These are phyloP conservation scores for Trichoderma sp. DNA, from an alignment of 2,329 filamentous ascomycete species.

Conservation along the genomic window DNA sequence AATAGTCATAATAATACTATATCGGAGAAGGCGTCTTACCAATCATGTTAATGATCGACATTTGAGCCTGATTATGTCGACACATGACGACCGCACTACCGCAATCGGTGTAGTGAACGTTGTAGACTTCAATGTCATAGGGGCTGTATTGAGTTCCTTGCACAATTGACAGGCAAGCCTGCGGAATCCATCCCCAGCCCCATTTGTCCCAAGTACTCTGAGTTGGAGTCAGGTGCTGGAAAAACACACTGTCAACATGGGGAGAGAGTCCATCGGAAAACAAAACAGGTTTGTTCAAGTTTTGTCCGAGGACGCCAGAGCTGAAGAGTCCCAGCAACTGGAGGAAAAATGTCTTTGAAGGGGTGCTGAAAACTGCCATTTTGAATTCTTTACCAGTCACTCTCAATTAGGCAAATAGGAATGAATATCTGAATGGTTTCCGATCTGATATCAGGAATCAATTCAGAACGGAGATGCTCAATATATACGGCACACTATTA, in stretches of 20 bases:
- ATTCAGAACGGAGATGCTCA: background rate
- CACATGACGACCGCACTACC: background rate
- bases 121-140: background rate
- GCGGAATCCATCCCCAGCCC: background rate
- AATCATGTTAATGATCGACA: background rate
- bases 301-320: background rate
- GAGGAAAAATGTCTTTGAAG: background rate
- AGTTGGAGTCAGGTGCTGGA: background rate
- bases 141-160: background rate
- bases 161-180: background rate
- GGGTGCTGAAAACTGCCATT: background rate
- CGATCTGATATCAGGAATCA: background rate
- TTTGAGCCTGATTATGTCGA: background rate
- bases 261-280: background rate
- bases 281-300: background rate
- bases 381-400: background rate
- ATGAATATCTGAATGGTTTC: background rate
- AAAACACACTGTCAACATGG: background rate
- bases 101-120: background rate
- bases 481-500: background rate
- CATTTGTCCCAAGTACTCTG: background rate
- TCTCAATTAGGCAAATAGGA: background rate
- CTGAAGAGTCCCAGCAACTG: background rate
- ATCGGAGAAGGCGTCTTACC: background rate
- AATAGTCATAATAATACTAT: background rate